phyloP scores from a whole-genome alignment of 331 rosid species.

The Spiraea crenata region DNA sequence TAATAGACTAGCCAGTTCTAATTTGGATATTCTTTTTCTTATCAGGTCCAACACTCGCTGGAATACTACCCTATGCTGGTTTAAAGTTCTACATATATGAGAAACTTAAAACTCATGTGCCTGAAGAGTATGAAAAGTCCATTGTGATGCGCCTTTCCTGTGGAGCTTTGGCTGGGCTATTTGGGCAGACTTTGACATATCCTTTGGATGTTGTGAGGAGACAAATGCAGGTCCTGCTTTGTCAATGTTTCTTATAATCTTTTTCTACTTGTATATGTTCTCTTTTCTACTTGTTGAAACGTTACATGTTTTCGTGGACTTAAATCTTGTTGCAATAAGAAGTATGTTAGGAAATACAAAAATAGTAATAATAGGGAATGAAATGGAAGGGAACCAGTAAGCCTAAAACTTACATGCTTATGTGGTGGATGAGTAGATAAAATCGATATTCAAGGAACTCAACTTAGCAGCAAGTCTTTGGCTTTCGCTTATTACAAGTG shows the following conservation, averaged over 20 bases:
- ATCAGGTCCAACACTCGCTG: slow-evolving; percentile 84
- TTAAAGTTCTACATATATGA: slow-evolving; percentile 89
- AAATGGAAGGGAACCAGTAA: background rate
- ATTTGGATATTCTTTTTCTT: slow-evolving; percentile 17
- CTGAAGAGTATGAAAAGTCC: slow-evolving; percentile 82
- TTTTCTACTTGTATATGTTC: background rate
- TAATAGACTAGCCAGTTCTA: background rate
- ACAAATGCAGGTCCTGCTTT: slow-evolving; percentile 83
- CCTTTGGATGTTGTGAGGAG: slow-evolving; percentile 96
- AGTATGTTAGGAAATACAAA: background rate
- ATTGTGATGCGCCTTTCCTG: slow-evolving; percentile 81
- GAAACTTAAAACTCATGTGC: slow-evolving; percentile 66
- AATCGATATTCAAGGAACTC: too few species aligned
- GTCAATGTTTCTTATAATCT: background rate
- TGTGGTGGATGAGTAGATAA: too few species aligned
- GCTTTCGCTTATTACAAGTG: too few species aligned
- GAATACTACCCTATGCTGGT: slow-evolving; percentile 96
- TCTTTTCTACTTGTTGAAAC: background rate
- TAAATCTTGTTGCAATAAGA: background rate
- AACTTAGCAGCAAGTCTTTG: too few species aligned
- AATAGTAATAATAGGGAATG: background rate
- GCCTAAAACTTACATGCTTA: too few species aligned
- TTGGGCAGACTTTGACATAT: slow-evolving; percentile 93
- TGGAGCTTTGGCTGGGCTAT: slow-evolving; percentile 93
- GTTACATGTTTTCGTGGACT: slow-evolving; percentile 5